Percentiles rank a stretch among this genome's conserved stretches.
Conservation (phyloP, 768 basidiomycete species). For the Strobilomyces echinocephalus region DNA sequence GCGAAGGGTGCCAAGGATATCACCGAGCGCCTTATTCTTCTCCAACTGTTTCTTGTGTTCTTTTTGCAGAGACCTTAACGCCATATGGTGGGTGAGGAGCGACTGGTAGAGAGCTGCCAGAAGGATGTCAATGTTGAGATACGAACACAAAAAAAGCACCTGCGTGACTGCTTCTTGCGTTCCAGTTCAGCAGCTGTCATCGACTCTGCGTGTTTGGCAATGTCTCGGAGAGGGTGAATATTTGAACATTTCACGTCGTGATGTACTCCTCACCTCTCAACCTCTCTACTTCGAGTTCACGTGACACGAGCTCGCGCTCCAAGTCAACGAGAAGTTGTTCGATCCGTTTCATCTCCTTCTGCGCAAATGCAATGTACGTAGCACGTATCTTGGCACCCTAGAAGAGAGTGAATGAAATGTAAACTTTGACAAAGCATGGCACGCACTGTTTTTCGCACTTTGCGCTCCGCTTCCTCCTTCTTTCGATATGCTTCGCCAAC, state of each 20-base stretch:
- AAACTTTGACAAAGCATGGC: not conserved
- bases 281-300: constrained; percentile 68
- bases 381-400: constrained; percentile 91
- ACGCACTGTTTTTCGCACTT: constrained; percentile 74
- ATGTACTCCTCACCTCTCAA: constrained; percentile 52
- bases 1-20: constrained; percentile 78
- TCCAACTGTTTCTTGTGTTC: constrained; percentile 70
- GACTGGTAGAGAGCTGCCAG: constrained; percentile 70
- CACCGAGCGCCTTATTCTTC: constrained; percentile 71
- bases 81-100: constrained; percentile 66
- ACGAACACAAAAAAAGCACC: constrained; percentile 26
- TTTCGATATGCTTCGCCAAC: constrained; percentile 67
- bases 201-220: constrained; percentile 74
- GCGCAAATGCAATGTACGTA: constrained; percentile 81
- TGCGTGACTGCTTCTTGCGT: constrained; percentile 82
- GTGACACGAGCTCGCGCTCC: constrained; percentile 52
- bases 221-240: constrained; percentile 42
- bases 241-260: not conserved
- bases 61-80: constrained; percentile 70
- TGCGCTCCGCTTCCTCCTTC: constrained; percentile 66
- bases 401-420: not conserved
- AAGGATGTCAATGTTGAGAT: constrained; percentile 1
- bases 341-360: constrained; percentile 83
- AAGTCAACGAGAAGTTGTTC: constrained; percentile 56
- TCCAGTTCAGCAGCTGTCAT: constrained; percentile 77